Evolutionary conservation across 768 basidiomycete species (phyloP).

Genomic region (Suillus americanus): DNA sequence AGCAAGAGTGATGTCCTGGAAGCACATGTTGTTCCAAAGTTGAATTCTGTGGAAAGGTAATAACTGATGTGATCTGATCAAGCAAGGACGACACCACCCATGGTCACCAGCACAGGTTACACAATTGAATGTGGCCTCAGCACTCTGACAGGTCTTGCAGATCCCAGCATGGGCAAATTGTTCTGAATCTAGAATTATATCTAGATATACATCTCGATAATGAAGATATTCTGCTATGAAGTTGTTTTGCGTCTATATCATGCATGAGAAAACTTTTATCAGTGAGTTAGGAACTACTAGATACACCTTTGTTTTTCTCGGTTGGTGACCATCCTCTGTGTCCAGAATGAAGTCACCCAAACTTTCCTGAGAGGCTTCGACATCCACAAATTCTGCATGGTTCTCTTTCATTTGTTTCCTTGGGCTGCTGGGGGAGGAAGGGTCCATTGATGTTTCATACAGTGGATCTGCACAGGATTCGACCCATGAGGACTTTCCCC

Average conservation of each 20-base stretch:
- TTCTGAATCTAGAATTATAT: neutral
- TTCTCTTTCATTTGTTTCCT: neutral
- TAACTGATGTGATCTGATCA: neutral
- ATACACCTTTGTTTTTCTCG: neutral
- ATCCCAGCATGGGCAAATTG: neutral
- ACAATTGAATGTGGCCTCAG: slow-evolving; percentile 1
- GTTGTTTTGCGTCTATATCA: slow-evolving; percentile 5
- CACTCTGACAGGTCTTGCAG: neutral
- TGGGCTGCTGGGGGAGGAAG: neutral
- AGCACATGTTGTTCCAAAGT: slow-evolving; percentile 18
- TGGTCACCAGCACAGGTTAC: neutral
- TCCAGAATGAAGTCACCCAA: neutral
- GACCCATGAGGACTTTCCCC: neutral
- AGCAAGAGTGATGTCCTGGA: slow-evolving; percentile 13
- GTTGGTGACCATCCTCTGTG: neutral
- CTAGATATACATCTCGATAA: neutral
- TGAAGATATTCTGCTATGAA: slow-evolving; percentile 5
- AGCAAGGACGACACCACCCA: slow-evolving; percentile 1
- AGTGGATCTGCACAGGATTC: neutral
- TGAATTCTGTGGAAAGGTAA: slow-evolving; percentile 17
- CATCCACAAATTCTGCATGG: neutral
- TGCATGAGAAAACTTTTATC: neutral
- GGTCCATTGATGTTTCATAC: neutral
- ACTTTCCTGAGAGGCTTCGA: neutral
- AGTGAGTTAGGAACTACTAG: neutral